phyloP scores from a whole-genome alignment of 2,329 filamentous ascomycete genomes.

The Didymosphaeria variabile region DNA sequence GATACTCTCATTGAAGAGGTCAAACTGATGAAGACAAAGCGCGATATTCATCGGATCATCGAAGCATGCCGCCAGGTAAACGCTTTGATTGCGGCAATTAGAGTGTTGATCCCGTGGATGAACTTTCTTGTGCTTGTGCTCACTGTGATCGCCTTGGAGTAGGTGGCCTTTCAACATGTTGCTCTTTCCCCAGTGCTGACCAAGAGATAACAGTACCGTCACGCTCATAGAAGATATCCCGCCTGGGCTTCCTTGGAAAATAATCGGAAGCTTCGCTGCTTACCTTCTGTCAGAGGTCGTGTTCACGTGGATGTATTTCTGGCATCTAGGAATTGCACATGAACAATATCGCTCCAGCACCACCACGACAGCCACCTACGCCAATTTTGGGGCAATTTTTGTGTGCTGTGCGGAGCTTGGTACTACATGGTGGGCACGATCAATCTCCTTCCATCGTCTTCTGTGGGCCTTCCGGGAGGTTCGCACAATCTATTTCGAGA shows the following conservation, averaged over 20 bases:
- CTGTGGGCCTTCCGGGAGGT: background rate
- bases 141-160: background rate
- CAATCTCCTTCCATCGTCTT: background rate
- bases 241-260: background rate
- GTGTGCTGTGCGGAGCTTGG: background rate
- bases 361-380: background rate
- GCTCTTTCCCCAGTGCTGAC: background rate
- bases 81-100: no score
- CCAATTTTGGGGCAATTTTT: background rate
- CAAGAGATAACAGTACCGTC: background rate
- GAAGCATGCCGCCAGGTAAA: background rate
- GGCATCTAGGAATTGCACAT: background rate
- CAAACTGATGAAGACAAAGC: background rate
- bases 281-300: background rate
- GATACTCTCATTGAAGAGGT: background rate
- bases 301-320: background rate
- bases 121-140: background rate
- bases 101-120: background rate
- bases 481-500: background rate
- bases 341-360: background rate
- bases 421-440: background rate
- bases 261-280: background rate
- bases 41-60: background rate
- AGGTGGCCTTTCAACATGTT: background rate
- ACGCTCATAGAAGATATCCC: background rate